These are phyloP conservation scores for Lachnellula cervina DNA, from an alignment of 2,329 filamentous ascomycete species.

Conservation along the genomic window DNA sequence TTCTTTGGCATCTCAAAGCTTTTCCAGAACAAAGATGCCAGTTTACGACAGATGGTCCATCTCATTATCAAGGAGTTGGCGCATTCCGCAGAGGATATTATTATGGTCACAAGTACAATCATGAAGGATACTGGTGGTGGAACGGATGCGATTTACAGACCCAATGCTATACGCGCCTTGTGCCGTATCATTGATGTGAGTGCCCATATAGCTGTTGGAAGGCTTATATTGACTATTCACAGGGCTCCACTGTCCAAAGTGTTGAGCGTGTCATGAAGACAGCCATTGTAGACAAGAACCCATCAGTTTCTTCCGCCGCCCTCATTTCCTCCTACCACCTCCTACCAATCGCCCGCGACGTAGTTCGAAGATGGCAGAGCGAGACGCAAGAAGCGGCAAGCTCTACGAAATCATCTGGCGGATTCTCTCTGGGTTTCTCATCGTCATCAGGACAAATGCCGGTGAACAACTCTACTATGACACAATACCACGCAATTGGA, in stretches of 20 bases:
- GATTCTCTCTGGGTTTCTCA: conserved; percentile 90
- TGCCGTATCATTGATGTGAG: conserved; percentile 94
- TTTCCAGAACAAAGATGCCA: conserved; percentile 99
- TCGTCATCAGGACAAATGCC: conserved; percentile 67
- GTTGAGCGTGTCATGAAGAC: conserved; percentile 99
- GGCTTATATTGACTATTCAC: conserved; percentile 26
- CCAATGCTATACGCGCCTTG: conserved; percentile 91
- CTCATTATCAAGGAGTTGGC: conserved; percentile 97
- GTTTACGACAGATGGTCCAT: conserved; percentile 97
- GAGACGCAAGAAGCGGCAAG: conserved; percentile 96
- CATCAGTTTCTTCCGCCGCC: conserved; percentile 92
- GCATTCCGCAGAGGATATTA: conserved; percentile 93
- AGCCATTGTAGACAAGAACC: conserved; percentile 97
- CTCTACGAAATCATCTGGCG: conserved; percentile 79
- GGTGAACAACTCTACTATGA: conserved; percentile 95
- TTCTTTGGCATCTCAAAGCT: conserved; percentile 99
- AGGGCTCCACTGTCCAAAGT: conserved; percentile 92
- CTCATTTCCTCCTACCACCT: conserved; percentile 97
- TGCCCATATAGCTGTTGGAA: conserved; percentile 15
- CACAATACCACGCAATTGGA: conserved; percentile 97
- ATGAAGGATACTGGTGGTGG: conserved; percentile 99
- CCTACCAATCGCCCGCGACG: conserved; percentile 89
- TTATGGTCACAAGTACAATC: conserved; percentile 99
- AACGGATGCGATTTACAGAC: conserved; percentile 88
- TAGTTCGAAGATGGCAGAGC: conserved; percentile 96